A percentile compares a stretch with the other conserved stretches of the same genome.
Conservation (phyloP, 1,284 basidiomycete genomes). For the Cerioporus squamosus region DNA sequence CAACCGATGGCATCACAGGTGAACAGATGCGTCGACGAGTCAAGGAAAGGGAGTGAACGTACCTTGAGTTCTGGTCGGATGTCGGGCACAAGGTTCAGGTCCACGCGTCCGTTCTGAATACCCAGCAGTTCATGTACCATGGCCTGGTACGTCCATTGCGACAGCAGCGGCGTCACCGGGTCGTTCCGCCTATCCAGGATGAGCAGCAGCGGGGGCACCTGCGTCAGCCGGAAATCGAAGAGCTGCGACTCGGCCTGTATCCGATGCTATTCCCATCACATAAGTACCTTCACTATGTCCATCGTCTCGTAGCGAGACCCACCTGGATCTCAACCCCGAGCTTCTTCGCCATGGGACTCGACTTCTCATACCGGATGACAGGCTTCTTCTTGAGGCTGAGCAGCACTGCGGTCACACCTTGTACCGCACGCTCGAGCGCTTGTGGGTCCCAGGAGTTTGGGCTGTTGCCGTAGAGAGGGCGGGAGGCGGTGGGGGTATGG, state of each 20-base stretch:
- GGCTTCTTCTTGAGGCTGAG: slow-evolving; percentile 97
- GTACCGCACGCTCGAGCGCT: slow-evolving; percentile 79
- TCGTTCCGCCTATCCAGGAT: slow-evolving; percentile 94
- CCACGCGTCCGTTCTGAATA: slow-evolving; percentile 94
- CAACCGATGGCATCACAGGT: not conserved
- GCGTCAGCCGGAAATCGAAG: slow-evolving; percentile 80
- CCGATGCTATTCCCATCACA: slow-evolving; percentile 53
- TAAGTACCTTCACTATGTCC: not conserved
- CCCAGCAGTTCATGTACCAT: slow-evolving; percentile 98
- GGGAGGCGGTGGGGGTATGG: slow-evolving; percentile 64
- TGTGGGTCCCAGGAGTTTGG: slow-evolving; percentile 70
- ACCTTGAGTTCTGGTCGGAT: slow-evolving; percentile 87
- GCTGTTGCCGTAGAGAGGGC: slow-evolving; percentile 72
- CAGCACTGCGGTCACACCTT: slow-evolving; percentile 87
- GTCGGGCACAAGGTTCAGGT: slow-evolving; percentile 84
- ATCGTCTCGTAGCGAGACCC: slow-evolving; percentile 25
- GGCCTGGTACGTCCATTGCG: slow-evolving; percentile 99
- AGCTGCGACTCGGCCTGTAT: slow-evolving; percentile 73
- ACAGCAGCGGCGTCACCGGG: slow-evolving; percentile 96
- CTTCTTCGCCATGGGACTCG: slow-evolving; percentile 91
- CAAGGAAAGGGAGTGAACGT: not conserved
- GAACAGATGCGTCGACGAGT: not conserved
- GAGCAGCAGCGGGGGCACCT: slow-evolving; percentile 75
- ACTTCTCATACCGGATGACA: slow-evolving; percentile 92
- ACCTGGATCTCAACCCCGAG: slow-evolving; percentile 88